Percentiles rank a stretch among this genome's conserved stretches.
Evolutionary conservation across 768 basidiomycete species (phyloP).

Genomic region (Hypholoma fasciculare): DNA sequence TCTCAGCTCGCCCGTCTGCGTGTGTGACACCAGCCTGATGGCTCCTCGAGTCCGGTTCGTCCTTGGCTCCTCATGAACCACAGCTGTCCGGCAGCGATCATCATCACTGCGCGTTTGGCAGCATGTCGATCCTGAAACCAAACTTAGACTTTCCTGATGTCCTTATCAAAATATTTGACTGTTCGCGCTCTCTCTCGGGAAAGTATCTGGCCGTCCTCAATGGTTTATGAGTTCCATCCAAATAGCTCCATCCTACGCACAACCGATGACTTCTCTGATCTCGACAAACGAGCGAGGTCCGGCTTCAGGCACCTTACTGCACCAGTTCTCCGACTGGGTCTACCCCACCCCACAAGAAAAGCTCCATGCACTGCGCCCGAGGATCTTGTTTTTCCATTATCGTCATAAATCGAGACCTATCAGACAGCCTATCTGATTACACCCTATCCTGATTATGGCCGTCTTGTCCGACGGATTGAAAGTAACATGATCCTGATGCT

Average conservation of each 20-base stretch:
- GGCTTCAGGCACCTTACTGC: background rate
- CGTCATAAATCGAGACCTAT: background rate
- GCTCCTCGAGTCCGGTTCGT: background rate
- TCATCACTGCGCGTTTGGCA: constrained; percentile 2
- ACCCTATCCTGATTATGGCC: constrained; percentile 2
- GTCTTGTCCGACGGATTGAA: background rate
- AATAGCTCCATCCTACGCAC: background rate
- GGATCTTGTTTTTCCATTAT: constrained; percentile 9
- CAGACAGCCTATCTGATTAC: constrained; percentile 1
- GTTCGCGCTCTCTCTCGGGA: constrained; percentile 2
- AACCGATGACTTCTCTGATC: background rate
- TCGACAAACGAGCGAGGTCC: constrained; percentile 1
- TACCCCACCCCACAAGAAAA: constrained; percentile 2
- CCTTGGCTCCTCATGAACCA: constrained; percentile 2
- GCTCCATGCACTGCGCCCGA: constrained; percentile 8
- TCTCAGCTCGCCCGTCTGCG: constrained; percentile 3
- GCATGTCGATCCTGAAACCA: constrained; percentile 11
- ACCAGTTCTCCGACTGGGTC: background rate
- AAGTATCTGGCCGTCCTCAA: background rate
- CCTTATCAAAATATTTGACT: constrained; percentile 1
- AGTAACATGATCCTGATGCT: constrained; percentile 9
- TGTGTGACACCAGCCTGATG: background rate
- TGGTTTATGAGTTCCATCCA: background rate
- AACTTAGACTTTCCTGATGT: constrained; percentile 8
- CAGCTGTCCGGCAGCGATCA: constrained; percentile 1